These are phyloP conservation scores for Bisporella sp. DNA, from an alignment of 2,329 filamentous ascomycete species.

Conservation along the genomic window DNA sequence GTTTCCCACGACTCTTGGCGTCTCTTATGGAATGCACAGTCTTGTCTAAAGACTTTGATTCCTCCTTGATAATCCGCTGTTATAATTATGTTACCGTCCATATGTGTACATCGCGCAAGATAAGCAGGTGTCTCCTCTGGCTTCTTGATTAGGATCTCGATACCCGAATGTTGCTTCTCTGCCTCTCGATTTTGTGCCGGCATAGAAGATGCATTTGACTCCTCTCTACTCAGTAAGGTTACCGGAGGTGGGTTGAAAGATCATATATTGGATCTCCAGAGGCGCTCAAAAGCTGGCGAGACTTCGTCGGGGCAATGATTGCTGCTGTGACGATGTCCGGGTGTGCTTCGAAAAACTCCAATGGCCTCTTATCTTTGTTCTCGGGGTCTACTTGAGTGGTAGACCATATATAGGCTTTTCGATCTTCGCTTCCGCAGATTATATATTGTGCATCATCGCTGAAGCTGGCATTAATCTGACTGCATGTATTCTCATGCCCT, in stretches of 20 bases:
- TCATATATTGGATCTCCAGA: slow-evolving; percentile 91
- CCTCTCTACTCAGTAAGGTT: slow-evolving; percentile 68
- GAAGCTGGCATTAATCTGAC: slow-evolving; percentile 84
- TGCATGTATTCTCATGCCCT: slow-evolving; percentile 82
- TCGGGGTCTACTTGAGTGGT: slow-evolving; percentile 46
- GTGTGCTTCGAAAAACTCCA: slow-evolving; percentile 89
- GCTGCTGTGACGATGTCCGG: slow-evolving; percentile 85
- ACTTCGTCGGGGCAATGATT: slow-evolving; percentile 72
- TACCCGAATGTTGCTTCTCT: slow-evolving; percentile 22
- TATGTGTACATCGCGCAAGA: slow-evolving; percentile 66
- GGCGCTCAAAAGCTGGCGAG: slow-evolving; percentile 67
- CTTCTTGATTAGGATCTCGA: slow-evolving; percentile 30
- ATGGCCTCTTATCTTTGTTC: slow-evolving; percentile 66
- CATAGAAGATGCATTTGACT: slow-evolving; percentile 46
- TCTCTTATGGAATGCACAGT: slow-evolving; percentile 70
- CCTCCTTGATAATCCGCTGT: slow-evolving; percentile 82
- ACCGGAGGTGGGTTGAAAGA: slow-evolving; percentile 89
- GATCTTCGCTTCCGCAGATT: slow-evolving; percentile 89
- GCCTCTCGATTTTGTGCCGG: slow-evolving; percentile 8
- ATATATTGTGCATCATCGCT: slow-evolving; percentile 82
- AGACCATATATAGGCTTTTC: slow-evolving; percentile 86
- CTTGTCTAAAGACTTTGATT: slow-evolving; percentile 93
- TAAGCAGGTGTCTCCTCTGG: slow-evolving; percentile 71
- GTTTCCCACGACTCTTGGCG: slow-evolving; percentile 72
- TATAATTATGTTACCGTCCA: slow-evolving; percentile 82